These are phyloP conservation scores for Saccharomyces uvarum DNA, from an alignment of 1,139 yeast species.

Conservation along the genomic window DNA sequence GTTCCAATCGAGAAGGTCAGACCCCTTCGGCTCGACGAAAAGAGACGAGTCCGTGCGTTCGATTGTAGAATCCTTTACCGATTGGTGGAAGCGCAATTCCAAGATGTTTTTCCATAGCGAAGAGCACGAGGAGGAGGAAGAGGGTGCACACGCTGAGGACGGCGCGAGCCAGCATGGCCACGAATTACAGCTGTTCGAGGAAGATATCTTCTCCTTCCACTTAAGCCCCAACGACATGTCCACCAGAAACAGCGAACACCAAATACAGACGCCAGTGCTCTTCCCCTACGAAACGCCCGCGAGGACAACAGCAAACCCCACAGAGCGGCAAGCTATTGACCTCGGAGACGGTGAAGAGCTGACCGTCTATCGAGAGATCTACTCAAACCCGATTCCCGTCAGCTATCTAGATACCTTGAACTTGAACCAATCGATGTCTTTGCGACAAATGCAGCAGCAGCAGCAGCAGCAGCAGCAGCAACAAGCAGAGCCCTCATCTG, in stretches of 20 bases:
- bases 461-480: not conserved
- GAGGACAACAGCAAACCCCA: not conserved
- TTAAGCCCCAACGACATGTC: not conserved
- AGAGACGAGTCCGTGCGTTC: not conserved
- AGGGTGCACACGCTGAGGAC: not conserved
- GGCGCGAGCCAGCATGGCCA: not conserved
- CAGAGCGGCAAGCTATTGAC: not conserved
- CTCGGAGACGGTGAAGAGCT: not conserved
- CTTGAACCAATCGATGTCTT: not conserved
- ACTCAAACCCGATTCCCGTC: not conserved
- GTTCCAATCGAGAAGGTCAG: not conserved
- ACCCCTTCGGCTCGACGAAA: not conserved
- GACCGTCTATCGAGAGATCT: not conserved
- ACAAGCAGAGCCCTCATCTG: not conserved
- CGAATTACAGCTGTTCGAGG: not conserved
- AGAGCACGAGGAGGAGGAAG: not conserved
- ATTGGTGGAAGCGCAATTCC: constrained; percentile 6
- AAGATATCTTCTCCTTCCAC: not conserved
- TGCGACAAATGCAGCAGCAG: not conserved
- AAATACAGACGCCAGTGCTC: not conserved
- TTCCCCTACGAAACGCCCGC: not conserved
- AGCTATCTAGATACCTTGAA: not conserved
- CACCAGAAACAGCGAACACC: not conserved
- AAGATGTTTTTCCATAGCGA: not conserved
- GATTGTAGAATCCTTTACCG: constrained; percentile 3